Conservation (phyloP, 2,329 filamentous ascomycete species). For the Aspergillus floridensis region DNA sequence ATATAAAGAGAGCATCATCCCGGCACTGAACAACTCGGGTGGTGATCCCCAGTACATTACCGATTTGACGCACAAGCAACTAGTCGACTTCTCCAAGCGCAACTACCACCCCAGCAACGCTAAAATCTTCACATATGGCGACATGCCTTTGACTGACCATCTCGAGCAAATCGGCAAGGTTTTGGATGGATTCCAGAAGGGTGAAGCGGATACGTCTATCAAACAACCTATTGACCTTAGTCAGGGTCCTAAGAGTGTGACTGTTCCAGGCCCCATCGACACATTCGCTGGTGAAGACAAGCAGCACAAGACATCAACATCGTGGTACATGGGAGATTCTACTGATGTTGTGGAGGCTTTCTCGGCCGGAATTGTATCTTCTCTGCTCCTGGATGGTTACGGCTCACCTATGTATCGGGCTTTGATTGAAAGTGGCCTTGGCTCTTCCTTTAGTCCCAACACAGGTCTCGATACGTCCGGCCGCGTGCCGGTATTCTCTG, state of each 20-base stretch:
- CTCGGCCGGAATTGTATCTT: slow-evolving; percentile 76
- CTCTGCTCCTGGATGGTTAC: slow-evolving; percentile 87
- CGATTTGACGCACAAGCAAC: slow-evolving; percentile 85
- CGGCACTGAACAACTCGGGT: slow-evolving; percentile 91
- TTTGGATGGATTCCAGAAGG: slow-evolving; percentile 70
- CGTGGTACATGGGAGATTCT: slow-evolving; percentile 85
- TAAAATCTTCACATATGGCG: slow-evolving; percentile 91
- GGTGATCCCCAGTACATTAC: slow-evolving; percentile 96
- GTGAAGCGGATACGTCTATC: slow-evolving; percentile 67
- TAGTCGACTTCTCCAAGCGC: slow-evolving; percentile 81
- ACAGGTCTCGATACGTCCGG: slow-evolving; percentile 83
- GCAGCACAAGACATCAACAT: slow-evolving; percentile 90
- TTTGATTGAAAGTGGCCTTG: slow-evolving; percentile 83
- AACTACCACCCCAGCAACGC: slow-evolving; percentile 98
- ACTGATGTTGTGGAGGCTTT: slow-evolving; percentile 84
- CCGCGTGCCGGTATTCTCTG: slow-evolving; percentile 77
- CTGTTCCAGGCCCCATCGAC: slow-evolving; percentile 77
- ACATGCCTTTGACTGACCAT: slow-evolving; percentile 82
- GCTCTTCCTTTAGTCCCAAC: slow-evolving; percentile 92
- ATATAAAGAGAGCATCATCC: slow-evolving; percentile 93
- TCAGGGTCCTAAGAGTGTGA: slow-evolving; percentile 65
- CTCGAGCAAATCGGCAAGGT: slow-evolving; percentile 73
- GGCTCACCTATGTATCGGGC: slow-evolving; percentile 89
- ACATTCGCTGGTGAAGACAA: slow-evolving; percentile 80
- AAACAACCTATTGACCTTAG: slow-evolving; percentile 72